Base-by-base conservation (phyloP, 306 rosid species). In the Trifolium fragiferum region DNA sequence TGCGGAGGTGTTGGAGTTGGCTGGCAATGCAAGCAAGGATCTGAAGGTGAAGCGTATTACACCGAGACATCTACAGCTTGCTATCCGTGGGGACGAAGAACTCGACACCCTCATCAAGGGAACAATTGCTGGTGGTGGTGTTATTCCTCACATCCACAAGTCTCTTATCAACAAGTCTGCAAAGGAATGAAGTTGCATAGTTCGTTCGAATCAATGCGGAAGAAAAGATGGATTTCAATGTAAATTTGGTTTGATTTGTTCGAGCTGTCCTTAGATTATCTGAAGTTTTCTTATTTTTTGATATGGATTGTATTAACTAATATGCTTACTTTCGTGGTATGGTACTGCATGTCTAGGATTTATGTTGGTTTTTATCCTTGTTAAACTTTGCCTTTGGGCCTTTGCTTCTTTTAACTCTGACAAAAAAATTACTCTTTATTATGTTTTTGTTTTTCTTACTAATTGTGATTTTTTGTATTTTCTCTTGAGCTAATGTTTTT, bases 11-110 rank as follows among this genome's bases (percentile, higher is more conserved):
- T 80, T 90, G 81, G 96, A 90, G 85, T 80, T 90, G 86, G 96
- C 96, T 0, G 93, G 96, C 70, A 90, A 90, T 35, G 93, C 91
- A 5, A 90, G 96, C 84, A 90, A 90, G 85, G 96, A 90, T 86
- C 87, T 90, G 30, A 90, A 90, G 82, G 96, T 90, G 80, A 90
- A 90, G 81, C 92, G 93, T 7, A 90, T 90, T 57, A 86, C 96
- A 16, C 96, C 91, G 0, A 78, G 96, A 77, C 96, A 88, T 78
- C 80, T 90, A n/a, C 91, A 90, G 80, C 93, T 90, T 49, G 96
- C 96, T 4, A 90, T 90, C 65, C 93, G 93, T 1, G 91, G 93
- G 43, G 93, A 90, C 0, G 93, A 90, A 76, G 93, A 90, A 65
- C 96, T 90, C 1, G 96, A 90, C 58, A 90, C 93, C 27, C 90